Conservation (phyloP, 352 stramenopile genomes). For the Thalassiosira oceanica region DNA sequence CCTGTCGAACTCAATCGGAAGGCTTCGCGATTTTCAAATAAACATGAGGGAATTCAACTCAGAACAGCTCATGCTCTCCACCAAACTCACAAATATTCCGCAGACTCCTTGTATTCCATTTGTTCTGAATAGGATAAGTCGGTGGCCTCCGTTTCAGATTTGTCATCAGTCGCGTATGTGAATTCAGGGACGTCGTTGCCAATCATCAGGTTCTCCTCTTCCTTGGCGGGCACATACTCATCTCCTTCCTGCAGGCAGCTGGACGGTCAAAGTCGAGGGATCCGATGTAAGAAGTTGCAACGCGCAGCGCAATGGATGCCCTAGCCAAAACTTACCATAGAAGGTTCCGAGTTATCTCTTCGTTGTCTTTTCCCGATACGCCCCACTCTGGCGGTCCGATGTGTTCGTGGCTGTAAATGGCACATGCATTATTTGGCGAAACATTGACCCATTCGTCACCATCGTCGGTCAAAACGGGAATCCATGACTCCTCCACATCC, state of each 20-base stretch:
- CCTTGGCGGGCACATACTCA: neutral
- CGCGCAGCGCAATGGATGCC: neutral
- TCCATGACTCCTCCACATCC: conserved; percentile 25
- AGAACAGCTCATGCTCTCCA: too few relatives aligned
- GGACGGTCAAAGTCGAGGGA: neutral
- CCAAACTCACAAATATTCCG: too few relatives aligned
- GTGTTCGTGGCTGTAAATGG: conserved; percentile 12
- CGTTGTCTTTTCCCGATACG: conserved; percentile 5
- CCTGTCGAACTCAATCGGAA: conserved; percentile 25
- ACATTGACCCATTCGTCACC: conserved; percentile 20
- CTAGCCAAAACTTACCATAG: conserved; percentile 32
- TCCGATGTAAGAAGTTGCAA: too few relatives aligned
- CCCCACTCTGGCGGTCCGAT: conserved; percentile 14
- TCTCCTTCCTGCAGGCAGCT: conserved; percentile 1
- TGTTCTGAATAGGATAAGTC: conserved; percentile 10
- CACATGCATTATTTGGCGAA: neutral
- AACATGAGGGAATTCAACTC: too few relatives aligned
- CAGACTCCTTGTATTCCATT: conserved; percentile 27
- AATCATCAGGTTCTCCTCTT: neutral
- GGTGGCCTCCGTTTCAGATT: conserved; percentile 9
- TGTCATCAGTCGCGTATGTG: neutral
- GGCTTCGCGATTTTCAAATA: too few relatives aligned
- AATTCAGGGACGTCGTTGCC: neutral
- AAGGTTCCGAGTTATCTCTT: conserved; percentile 24
- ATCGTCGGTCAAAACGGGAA: conserved; percentile 11